Base-by-base conservation (phyloP, 169 alveolate genomes). In the Toxoplasma gondii region DNA sequence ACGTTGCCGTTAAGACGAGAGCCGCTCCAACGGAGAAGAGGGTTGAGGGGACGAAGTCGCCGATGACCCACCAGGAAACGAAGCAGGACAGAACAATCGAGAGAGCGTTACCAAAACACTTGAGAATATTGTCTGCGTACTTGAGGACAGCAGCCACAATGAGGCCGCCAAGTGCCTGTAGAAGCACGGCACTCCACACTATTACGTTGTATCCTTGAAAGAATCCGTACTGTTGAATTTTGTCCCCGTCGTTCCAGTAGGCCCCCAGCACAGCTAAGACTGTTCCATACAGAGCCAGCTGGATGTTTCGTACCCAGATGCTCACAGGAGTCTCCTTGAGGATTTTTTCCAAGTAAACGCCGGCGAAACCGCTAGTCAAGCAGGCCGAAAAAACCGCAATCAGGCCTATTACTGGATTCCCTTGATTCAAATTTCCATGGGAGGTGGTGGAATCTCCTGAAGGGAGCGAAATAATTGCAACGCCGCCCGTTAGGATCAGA, bases 91-190 rank as follows among this genome's bases (percentile, higher is more conserved):
- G 83, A 9, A 96, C 94, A 41, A 96, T 96, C 19, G 97, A 95
- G 36, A 93, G 38, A 38, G 98, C 93, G 64, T 96, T 96, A 29
- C 97, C 97, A 70, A 95, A 96, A 81, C 97, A 96, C 69, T 97
- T 97, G 45, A 97, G 96, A 41, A 97, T 96, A 74, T 96, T 97
- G 94, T 97, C 98, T 16, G 98, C 98, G 88, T 97, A 97, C 90
- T 97, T 97, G 43, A 97, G 94, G 53, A 97, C 98, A 0, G 97
- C 97, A 27, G 98, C 98, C 39, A 97, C 97, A 36, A 97, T 95
- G 34, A 97, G 96, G n/a, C 98, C 98, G 24, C 98, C 98, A 31
- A 96, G 84, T 10, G 97, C 97, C 91, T 97, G 97, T 67, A 95
- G 70, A 24, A 92, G 82, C n/a, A 96, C 93, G 45, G 94, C 97